phyloP scores from a whole-genome alignment of 441 rosid genomes.

The Euphorbia schlechtendalii region DNA sequence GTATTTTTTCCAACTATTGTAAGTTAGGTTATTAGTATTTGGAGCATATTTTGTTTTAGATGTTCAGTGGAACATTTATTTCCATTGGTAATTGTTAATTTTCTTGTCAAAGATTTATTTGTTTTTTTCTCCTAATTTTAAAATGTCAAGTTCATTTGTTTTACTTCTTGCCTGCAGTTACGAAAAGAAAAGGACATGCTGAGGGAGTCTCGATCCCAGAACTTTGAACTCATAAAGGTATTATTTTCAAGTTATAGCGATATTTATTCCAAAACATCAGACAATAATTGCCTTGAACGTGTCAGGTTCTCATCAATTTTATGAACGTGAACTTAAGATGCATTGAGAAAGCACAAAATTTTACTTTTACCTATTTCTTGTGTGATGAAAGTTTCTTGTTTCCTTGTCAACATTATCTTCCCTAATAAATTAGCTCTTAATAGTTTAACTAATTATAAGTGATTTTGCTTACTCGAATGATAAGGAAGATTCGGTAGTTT shows the following conservation, averaged over 20 bases:
- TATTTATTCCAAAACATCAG: not conserved
- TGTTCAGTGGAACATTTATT: not conserved
- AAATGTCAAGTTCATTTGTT: not conserved
- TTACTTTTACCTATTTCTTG: not conserved
- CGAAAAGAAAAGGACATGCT: conserved; percentile 62
- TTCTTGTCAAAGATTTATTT: not conserved
- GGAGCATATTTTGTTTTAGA: not conserved
- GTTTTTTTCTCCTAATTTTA: not conserved
- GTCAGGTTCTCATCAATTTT: not conserved
- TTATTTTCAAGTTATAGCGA: conserved; percentile 6
- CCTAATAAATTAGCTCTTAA: no score
- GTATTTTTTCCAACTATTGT: no score
- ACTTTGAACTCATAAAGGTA: conserved; percentile 73
- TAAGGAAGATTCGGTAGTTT: not conserved
- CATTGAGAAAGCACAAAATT: not conserved
- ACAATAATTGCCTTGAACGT: not conserved
- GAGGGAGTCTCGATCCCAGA: conserved; percentile 58
- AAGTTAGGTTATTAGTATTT: not conserved
- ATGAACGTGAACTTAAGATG: not conserved
- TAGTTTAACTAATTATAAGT: no score
- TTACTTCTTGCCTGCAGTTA: conserved; percentile 36
- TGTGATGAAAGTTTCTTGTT: no score
- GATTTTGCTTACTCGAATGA: no score
- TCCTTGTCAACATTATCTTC: no score
- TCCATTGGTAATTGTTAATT: not conserved